Evolutionary conservation across 2,329 filamentous ascomycete genomes (phyloP).

Genomic region (Monosporascus sp.): DNA sequence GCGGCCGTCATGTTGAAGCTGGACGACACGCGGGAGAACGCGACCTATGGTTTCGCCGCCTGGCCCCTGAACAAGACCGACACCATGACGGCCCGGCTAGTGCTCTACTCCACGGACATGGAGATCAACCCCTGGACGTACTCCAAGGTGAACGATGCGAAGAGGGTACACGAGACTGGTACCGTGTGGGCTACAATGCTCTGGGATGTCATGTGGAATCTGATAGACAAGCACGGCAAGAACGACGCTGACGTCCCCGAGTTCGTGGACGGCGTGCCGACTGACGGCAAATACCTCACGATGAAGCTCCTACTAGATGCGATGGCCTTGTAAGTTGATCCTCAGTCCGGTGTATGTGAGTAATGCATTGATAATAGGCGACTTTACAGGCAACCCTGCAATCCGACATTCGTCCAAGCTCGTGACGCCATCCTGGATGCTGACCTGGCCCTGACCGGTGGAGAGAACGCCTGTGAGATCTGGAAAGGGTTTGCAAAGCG

Average conservation of each 20-base stretch:
- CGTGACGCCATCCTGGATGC: slow-evolving; percentile 53
- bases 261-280: slow-evolving; percentile 41
- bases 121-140: slow-evolving; percentile 47
- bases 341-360: not conserved
- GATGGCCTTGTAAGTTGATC: slow-evolving; percentile 37
- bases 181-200: slow-evolving; percentile 48
- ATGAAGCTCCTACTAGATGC: slow-evolving; percentile 49
- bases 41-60: slow-evolving; percentile 42
- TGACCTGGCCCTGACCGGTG: slow-evolving; percentile 45
- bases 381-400: slow-evolving; percentile 43
- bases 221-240: slow-evolving; percentile 51
- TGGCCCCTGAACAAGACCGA: slow-evolving; percentile 40
- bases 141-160: slow-evolving; percentile 33
- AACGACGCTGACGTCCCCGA: slow-evolving; percentile 36
- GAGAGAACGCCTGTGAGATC: slow-evolving; percentile 44
- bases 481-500: slow-evolving; percentile 54
- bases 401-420: slow-evolving; percentile 47
- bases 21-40: slow-evolving; percentile 36
- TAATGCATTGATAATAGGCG: not conserved
- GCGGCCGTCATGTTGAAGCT: slow-evolving; percentile 43
- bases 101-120: slow-evolving; percentile 46
- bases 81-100: slow-evolving; percentile 39
- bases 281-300: slow-evolving; percentile 45
- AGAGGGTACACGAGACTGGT: slow-evolving; percentile 42
- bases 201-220: slow-evolving; percentile 53